These are phyloP conservation scores for Lippia alba DNA, from an alignment of 305 asterid species.

Conservation along the genomic window DNA sequence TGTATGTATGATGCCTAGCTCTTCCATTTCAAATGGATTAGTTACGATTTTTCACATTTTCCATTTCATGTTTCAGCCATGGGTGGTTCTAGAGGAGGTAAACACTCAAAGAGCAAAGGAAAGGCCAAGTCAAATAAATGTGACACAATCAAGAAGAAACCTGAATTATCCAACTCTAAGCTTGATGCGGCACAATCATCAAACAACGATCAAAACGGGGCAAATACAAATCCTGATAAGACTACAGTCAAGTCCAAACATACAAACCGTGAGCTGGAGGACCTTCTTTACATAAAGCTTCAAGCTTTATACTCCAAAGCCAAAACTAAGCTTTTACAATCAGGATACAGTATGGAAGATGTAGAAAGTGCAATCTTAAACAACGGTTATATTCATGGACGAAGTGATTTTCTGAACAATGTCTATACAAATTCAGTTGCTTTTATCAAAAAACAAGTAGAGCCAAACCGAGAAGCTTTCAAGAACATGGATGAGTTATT, in stretches of 20 bases:
- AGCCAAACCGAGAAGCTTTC: slow-evolving; percentile 18
- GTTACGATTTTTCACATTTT: slow-evolving; percentile 11
- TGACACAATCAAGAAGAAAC: slow-evolving; percentile 17
- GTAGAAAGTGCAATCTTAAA: slow-evolving; percentile 32
- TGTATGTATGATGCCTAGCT: not conserved
- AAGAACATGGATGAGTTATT: slow-evolving; percentile 25
- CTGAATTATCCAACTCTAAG: slow-evolving; percentile 16
- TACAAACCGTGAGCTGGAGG: slow-evolving; percentile 30
- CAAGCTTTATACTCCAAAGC: slow-evolving; percentile 19
- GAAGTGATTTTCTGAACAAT: slow-evolving; percentile 10
- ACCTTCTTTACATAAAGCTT: slow-evolving; percentile 28
- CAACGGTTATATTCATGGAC: slow-evolving; percentile 29
- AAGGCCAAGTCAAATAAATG: slow-evolving; percentile 26
- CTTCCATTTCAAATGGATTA: slow-evolving; percentile 6
- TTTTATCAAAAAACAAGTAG: slow-evolving; percentile 20
- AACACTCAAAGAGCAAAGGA: slow-evolving; percentile 35
- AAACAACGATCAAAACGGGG: not conserved
- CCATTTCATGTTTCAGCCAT: slow-evolving; percentile 34
- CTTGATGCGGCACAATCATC: slow-evolving; percentile 24
- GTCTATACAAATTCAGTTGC: slow-evolving; percentile 20
- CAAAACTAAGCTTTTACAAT: slow-evolving; percentile 23
- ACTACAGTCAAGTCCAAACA: not conserved
- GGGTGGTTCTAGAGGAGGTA: slow-evolving; percentile 42
- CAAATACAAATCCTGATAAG: not conserved
- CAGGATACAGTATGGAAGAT: slow-evolving; percentile 10